Conservation (phyloP, 257 asterid species). For the Capsicum pubescens region DNA sequence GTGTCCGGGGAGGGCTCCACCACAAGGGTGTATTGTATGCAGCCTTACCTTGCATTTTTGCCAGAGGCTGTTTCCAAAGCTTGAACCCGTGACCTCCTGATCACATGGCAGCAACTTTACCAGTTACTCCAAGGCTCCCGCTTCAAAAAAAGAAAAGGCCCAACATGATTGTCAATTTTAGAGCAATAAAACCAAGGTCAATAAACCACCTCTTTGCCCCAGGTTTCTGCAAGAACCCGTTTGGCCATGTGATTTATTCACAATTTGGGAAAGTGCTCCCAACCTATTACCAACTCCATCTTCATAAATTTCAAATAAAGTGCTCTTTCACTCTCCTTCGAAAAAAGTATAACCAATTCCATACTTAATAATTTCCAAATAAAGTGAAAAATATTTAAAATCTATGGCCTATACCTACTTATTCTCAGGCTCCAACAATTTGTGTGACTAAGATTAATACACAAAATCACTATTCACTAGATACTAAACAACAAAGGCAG, state of each 20-base stretch:
- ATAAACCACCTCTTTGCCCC: neutral
- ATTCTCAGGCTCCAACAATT: neutral
- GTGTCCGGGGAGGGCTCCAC: too few species aligned
- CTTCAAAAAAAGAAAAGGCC: neutral
- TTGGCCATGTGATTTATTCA: neutral
- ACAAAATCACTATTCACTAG: neutral
- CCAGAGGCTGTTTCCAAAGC: too few species aligned
- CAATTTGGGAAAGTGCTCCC: neutral
- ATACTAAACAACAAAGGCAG: conserved; percentile 23
- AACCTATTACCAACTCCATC: neutral
- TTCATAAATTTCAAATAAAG: neutral
- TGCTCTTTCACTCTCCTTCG: neutral
- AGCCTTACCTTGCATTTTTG: too few species aligned
- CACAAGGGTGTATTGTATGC: too few species aligned
- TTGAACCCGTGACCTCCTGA: too few species aligned
- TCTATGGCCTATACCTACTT: conserved; percentile 11
- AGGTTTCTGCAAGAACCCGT: neutral
- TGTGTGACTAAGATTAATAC: conserved; percentile 10
- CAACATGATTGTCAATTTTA: neutral
- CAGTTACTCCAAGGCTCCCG: too few species aligned
- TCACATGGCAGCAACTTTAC: too few species aligned
- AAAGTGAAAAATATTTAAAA: conserved; percentile 3
- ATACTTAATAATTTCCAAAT: neutral
- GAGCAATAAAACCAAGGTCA: conserved; percentile 23
- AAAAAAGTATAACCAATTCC: conserved; percentile 2